Conservation (phyloP, 768 basidiomycete genomes). For the Trametes meyenii region DNA sequence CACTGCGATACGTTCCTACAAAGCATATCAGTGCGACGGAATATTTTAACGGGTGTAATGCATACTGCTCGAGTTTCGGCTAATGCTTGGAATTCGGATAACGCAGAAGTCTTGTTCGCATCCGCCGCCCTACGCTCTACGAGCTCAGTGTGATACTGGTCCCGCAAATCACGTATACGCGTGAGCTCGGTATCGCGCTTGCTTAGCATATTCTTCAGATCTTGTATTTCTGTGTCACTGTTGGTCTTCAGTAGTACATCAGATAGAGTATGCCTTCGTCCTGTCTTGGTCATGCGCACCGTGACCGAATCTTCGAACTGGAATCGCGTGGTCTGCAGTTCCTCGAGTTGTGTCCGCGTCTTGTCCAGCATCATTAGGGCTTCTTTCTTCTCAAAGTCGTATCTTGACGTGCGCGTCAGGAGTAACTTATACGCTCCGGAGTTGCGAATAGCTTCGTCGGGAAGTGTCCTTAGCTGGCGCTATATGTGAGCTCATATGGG, state of each 20-base stretch:
- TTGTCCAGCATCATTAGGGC: too few species aligned
- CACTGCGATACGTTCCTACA: slow-evolving; percentile 71
- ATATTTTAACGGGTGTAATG: neutral
- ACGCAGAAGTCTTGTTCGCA: slow-evolving; percentile 53
- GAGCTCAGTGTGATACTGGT: slow-evolving; percentile 65
- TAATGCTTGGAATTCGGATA: slow-evolving; percentile 66
- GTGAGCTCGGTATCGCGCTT: slow-evolving; percentile 70
- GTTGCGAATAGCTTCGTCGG: too few species aligned
- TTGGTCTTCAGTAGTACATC: slow-evolving; percentile 34
- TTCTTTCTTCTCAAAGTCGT: too few species aligned
- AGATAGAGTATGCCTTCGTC: neutral
- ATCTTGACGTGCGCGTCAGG: too few species aligned
- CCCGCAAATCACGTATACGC: slow-evolving; percentile 72
- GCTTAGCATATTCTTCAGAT: slow-evolving; percentile 58
- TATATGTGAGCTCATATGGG: too few species aligned
- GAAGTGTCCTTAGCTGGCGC: too few species aligned
- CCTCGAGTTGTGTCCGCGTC: too few species aligned
- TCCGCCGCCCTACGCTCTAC: slow-evolving; percentile 72
- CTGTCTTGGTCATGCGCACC: slow-evolving; percentile 6
- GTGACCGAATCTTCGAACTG: slow-evolving; percentile 14
- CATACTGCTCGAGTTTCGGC: slow-evolving; percentile 61
- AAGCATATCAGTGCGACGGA: neutral
- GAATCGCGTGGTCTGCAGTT: too few species aligned
- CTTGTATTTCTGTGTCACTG: slow-evolving; percentile 57
- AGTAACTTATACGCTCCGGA: too few species aligned